Conservation (phyloP, 2,329 filamentous ascomycete genomes). For the Penicillium sp. region DNA sequence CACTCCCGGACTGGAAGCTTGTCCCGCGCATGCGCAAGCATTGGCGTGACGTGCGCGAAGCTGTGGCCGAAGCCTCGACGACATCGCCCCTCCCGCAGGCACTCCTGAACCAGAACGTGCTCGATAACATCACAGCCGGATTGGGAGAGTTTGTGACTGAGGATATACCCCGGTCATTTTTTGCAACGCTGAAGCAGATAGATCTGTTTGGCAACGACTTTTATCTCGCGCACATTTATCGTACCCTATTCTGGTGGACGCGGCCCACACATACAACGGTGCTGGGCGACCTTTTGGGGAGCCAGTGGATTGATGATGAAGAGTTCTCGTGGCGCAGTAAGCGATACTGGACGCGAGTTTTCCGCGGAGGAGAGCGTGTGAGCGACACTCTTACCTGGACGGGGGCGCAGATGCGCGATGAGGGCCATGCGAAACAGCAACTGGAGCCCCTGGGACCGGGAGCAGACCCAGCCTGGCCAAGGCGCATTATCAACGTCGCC, state of each 20-base stretch:
- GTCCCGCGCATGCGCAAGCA: slow-evolving; percentile 46
- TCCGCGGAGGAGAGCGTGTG: slow-evolving; percentile 68
- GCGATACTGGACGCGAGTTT: slow-evolving; percentile 80
- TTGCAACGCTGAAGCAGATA: slow-evolving; percentile 73
- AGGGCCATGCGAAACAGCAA: slow-evolving; percentile 13
- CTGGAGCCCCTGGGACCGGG: slow-evolving; percentile 33
- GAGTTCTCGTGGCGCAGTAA: slow-evolving; percentile 76
- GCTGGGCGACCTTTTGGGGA: slow-evolving; percentile 87
- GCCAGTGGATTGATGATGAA: slow-evolving; percentile 86
- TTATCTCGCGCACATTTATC: slow-evolving; percentile 91
- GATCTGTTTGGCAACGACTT: slow-evolving; percentile 93
- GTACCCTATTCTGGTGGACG: slow-evolving; percentile 80
- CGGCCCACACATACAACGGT: slow-evolving; percentile 84
- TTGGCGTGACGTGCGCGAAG: slow-evolving; percentile 29
- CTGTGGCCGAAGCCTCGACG: slow-evolving; percentile 15
- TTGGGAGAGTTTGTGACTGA: slow-evolving; percentile 54
- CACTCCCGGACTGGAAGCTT: slow-evolving; percentile 50
- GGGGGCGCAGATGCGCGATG: slow-evolving; percentile 28
- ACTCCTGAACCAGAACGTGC: slow-evolving; percentile 21
- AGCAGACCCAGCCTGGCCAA: slow-evolving; percentile 63
- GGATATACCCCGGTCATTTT: slow-evolving; percentile 68
- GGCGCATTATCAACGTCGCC: slow-evolving; percentile 80
- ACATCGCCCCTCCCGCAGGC: slow-evolving; percentile 11
- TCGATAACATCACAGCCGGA: slow-evolving; percentile 26
- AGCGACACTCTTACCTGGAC: slow-evolving; percentile 46